phyloP scores from a whole-genome alignment of 2,329 filamentous ascomycete species.

The Cladophialophora psammophila region DNA sequence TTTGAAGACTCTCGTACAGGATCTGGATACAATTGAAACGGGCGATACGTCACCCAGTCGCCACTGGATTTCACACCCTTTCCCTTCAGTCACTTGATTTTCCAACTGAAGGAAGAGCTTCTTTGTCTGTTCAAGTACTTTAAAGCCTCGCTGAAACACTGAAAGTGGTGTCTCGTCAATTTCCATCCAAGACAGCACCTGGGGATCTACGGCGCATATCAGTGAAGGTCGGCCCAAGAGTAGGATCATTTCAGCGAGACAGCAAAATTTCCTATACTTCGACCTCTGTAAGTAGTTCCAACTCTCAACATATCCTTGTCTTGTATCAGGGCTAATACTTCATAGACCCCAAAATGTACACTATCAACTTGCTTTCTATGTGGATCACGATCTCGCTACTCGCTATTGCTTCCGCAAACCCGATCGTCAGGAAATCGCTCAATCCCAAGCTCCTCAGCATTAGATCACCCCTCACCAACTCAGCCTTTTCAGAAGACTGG shows the following conservation, averaged over 20 bases:
- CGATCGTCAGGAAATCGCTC: slow-evolving; percentile 30
- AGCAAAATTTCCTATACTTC: slow-evolving; percentile 1
- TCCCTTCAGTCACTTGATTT: not conserved
- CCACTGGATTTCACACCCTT: slow-evolving; percentile 11
- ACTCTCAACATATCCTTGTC: not conserved
- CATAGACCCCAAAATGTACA: slow-evolving; percentile 26
- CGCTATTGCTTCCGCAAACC: slow-evolving; percentile 22
- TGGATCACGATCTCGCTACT: slow-evolving; percentile 25
- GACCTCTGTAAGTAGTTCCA: not conserved
- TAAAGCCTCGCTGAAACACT: not conserved
- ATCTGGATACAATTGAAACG: slow-evolving; percentile 15
- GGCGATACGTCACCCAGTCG: slow-evolving; percentile 23
- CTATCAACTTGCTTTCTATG: slow-evolving; percentile 15
- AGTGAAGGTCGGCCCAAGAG: not conserved
- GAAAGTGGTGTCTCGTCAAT: not conserved
- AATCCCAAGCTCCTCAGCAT: slow-evolving; percentile 27
- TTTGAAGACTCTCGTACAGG: slow-evolving; percentile 20
- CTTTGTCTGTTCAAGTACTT: not conserved
- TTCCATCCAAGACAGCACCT: slow-evolving; percentile 8
- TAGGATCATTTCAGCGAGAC: not conserved
- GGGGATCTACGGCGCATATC: not conserved
- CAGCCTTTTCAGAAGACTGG: slow-evolving; percentile 33
- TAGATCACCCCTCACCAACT: slow-evolving; percentile 30
- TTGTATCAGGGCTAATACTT: slow-evolving; percentile 3
- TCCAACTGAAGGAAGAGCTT: slow-evolving; percentile 1